These are phyloP conservation scores for Neocatenulostroma microsporum DNA, from an alignment of 2,329 filamentous ascomycete species.

Conservation along the genomic window DNA sequence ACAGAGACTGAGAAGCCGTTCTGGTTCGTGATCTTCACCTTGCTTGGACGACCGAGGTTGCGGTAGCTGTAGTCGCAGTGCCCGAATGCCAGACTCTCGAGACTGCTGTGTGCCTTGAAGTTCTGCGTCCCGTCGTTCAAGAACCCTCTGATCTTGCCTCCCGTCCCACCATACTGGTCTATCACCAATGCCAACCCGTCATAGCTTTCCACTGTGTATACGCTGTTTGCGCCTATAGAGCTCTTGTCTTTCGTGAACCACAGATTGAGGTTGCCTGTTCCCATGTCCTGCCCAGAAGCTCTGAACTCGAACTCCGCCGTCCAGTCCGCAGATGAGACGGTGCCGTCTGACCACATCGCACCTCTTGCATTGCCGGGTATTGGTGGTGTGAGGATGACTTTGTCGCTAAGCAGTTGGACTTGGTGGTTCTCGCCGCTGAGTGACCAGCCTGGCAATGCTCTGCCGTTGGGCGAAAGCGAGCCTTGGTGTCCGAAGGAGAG, in stretches of 20 bases:
- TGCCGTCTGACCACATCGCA: slow-evolving; percentile 67
- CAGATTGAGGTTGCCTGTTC: slow-evolving; percentile 81
- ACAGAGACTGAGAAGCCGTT: slow-evolving; percentile 67
- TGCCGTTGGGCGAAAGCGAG: slow-evolving; percentile 58
- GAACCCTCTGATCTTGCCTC: slow-evolving; percentile 82
- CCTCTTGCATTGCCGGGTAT: slow-evolving; percentile 78
- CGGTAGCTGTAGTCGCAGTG: slow-evolving; percentile 88
- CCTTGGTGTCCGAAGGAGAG: slow-evolving; percentile 67
- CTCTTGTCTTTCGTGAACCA: slow-evolving; percentile 71
- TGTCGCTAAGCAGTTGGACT: slow-evolving; percentile 68
- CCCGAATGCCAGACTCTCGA: slow-evolving; percentile 84
- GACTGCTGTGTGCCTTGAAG: slow-evolving; percentile 64
- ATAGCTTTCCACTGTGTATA: slow-evolving; percentile 78
- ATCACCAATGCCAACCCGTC: slow-evolving; percentile 85
- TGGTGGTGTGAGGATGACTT: slow-evolving; percentile 82
- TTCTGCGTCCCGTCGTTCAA: slow-evolving; percentile 83
- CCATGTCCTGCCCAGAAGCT: slow-evolving; percentile 74
- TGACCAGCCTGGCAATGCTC: slow-evolving; percentile 49
- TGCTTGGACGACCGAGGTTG: slow-evolving; percentile 77
- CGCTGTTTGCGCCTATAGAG: slow-evolving; percentile 61
- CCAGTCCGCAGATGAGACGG: slow-evolving; percentile 56
- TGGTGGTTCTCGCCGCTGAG: slow-evolving; percentile 48
- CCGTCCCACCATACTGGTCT: slow-evolving; percentile 70
- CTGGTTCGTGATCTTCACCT: slow-evolving; percentile 64
- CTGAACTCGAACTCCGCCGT: slow-evolving; percentile 79